Conservation (phyloP, 345 rosid species). For the Barbarea vulgaris region DNA sequence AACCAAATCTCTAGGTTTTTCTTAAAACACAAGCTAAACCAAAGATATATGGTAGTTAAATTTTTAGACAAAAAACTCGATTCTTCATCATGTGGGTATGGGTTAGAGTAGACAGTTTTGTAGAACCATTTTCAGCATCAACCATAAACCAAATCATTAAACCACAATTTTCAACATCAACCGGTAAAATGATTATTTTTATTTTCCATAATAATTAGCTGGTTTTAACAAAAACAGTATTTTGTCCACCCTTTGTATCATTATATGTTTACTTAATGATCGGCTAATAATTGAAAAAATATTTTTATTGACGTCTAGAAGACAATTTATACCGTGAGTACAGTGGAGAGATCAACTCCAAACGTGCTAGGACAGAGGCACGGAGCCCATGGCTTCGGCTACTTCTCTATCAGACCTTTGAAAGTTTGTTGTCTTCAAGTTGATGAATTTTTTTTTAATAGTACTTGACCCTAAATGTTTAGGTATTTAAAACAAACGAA, state of each 20-base stretch:
- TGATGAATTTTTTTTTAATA: not conserved
- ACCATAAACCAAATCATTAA: conserved; percentile 35
- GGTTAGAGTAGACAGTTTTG: conserved; percentile 4
- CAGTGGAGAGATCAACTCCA: not conserved
- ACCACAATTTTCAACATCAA: conserved; percentile 22
- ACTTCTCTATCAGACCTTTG: not conserved
- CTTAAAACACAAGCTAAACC: not conserved
- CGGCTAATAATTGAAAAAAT: not conserved
- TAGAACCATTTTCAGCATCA: not conserved
- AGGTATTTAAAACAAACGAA: not conserved
- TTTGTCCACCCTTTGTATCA: not conserved
- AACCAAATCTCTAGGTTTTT: not conserved
- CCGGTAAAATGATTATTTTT: not conserved
- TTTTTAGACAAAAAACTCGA: conserved; percentile 9
- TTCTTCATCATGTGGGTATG: not conserved
- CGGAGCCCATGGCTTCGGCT: not conserved
- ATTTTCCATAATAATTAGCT: conserved; percentile 1
- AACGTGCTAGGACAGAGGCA: not conserved
- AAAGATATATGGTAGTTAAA: not conserved
- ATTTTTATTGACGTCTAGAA: not conserved
- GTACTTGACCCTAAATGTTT: not conserved
- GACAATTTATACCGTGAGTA: not conserved
- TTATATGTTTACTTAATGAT: conserved; percentile 4
- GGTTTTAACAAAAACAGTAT: not conserved
- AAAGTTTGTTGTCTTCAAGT: not conserved